Percentiles rank a stretch among this genome's conserved stretches.
Evolutionary conservation across 2,329 filamentous ascomycete genomes (phyloP).

Genomic region (Helotiales sp.): DNA sequence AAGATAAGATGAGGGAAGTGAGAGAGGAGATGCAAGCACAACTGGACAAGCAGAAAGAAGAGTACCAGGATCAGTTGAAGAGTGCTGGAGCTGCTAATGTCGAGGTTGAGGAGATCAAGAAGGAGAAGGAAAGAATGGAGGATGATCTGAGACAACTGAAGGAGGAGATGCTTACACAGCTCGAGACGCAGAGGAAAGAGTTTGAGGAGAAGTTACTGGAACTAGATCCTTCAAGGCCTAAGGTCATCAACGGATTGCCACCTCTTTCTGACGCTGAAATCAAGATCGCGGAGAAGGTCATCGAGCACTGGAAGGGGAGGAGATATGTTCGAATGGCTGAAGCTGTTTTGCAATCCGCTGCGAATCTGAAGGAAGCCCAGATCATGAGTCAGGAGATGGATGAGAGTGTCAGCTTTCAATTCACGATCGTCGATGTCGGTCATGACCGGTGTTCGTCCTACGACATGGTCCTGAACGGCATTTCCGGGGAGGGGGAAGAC

Average conservation of each 20-base stretch:
- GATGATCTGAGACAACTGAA: conserved; percentile 76
- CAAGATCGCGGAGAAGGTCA: conserved; percentile 63
- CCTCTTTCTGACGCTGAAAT: conserved; percentile 70
- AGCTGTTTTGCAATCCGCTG: conserved; percentile 82
- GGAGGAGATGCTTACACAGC: conserved; percentile 83
- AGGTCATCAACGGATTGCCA: conserved; percentile 40
- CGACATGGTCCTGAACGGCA: conserved; percentile 90
- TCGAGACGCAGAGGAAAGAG: conserved; percentile 78
- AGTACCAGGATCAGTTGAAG: conserved; percentile 77
- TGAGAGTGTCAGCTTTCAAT: conserved; percentile 91
- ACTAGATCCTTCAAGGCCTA: conserved; percentile 62
- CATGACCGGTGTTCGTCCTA: conserved; percentile 92
- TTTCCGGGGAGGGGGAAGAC: conserved; percentile 82
- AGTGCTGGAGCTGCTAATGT: conserved; percentile 71
- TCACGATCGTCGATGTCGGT: conserved; percentile 84
- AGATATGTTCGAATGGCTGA: conserved; percentile 95
- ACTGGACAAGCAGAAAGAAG: conserved; percentile 80
- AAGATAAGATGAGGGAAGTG: conserved; percentile 71
- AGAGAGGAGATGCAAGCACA: conserved; percentile 83
- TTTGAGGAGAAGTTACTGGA: conserved; percentile 84
- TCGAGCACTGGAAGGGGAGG: conserved; percentile 76
- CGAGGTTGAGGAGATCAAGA: conserved; percentile 80
- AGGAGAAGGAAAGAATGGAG: conserved; percentile 84
- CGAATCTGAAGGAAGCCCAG: conserved; percentile 89
- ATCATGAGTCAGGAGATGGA: conserved; percentile 97